phyloP scores from a whole-genome alignment of 2,329 filamentous ascomycete genomes.

The Talaromyces sp. region DNA sequence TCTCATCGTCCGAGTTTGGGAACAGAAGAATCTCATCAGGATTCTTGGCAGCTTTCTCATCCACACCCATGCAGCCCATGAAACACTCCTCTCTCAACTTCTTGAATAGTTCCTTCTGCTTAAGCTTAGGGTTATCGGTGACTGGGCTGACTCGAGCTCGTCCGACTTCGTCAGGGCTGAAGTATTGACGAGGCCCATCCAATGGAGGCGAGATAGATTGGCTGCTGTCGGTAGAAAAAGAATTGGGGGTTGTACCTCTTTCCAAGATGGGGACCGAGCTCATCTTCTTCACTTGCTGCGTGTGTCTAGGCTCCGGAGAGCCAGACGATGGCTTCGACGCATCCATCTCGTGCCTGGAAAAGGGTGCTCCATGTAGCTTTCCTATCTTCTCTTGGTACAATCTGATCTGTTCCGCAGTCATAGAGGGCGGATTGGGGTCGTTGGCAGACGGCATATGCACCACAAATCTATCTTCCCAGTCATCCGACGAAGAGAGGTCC shows the following conservation, averaged over 20 bases:
- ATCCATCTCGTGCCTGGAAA: constrained; percentile 18
- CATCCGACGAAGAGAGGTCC: constrained; percentile 31
- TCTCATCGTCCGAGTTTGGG: constrained; percentile 29
- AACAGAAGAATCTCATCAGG: constrained; percentile 41
- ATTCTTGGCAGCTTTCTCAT: constrained; percentile 34
- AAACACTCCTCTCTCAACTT: constrained; percentile 38
- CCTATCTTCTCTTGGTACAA: constrained; percentile 38
- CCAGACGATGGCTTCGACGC: constrained; percentile 24
- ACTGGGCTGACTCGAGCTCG: constrained; percentile 38
- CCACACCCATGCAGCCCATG: constrained; percentile 43
- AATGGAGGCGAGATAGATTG: constrained; percentile 13
- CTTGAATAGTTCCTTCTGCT: constrained; percentile 25
- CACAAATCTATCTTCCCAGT: constrained; percentile 44
- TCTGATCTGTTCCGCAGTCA: constrained; percentile 41
- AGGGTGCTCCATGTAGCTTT: constrained; percentile 33
- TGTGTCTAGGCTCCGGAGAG: constrained; percentile 24
- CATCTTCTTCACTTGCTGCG: constrained; percentile 4
- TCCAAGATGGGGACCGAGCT: constrained; percentile 10
- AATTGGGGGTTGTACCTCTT: constrained; percentile 1
- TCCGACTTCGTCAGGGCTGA: constrained; percentile 42
- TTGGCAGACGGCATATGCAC: constrained; percentile 46
- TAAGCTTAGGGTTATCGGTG: constrained; percentile 33
- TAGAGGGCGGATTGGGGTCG: constrained; percentile 42
- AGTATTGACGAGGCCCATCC: constrained; percentile 29
- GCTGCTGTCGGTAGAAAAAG: constrained; percentile 9